A percentile compares a stretch with the other conserved stretches of the same genome.
Conservation (phyloP, 257 asterid genomes). For the Phtheirospermum japonicum region DNA sequence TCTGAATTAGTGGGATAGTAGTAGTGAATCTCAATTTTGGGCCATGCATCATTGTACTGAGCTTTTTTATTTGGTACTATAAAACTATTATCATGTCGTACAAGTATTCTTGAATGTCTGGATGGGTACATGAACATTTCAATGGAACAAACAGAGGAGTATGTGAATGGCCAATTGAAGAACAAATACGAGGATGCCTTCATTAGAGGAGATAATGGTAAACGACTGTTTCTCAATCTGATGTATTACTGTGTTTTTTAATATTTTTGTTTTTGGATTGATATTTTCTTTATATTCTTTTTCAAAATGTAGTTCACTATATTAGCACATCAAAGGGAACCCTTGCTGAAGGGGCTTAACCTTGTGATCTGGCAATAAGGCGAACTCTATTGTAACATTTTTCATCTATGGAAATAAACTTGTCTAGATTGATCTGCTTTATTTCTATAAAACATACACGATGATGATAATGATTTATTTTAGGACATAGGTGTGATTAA, state of each 20-base stretch:
- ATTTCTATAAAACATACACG: background rate
- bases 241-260: background rate
- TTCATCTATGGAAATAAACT: too few relatives aligned
- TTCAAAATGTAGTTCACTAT: slow-evolving; percentile 69
- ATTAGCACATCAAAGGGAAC: slow-evolving; percentile 95
- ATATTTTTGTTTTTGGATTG: background rate
- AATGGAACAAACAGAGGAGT: slow-evolving; percentile 99
- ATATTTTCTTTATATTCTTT: slow-evolving; percentile 3
- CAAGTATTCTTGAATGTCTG: slow-evolving; percentile 91
- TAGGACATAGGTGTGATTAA: background rate
- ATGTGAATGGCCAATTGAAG: slow-evolving; percentile 97
- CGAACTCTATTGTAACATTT: too few relatives aligned
- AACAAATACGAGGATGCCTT: slow-evolving; percentile 96
- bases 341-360: slow-evolving; percentile 77
- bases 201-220: slow-evolving; percentile 94
- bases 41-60: too few relatives aligned
- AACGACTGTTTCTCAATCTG: background rate
- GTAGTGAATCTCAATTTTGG: too few relatives aligned
- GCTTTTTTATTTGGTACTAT: background rate
- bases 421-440: background rate
- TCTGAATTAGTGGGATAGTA: too few relatives aligned
- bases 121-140: slow-evolving; percentile 99
- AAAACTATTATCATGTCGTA: background rate
- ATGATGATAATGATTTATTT: background rate
- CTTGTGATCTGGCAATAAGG: too few relatives aligned